Conservation (phyloP, 768 basidiomycete species). For the Kwoniella botswanensis region DNA sequence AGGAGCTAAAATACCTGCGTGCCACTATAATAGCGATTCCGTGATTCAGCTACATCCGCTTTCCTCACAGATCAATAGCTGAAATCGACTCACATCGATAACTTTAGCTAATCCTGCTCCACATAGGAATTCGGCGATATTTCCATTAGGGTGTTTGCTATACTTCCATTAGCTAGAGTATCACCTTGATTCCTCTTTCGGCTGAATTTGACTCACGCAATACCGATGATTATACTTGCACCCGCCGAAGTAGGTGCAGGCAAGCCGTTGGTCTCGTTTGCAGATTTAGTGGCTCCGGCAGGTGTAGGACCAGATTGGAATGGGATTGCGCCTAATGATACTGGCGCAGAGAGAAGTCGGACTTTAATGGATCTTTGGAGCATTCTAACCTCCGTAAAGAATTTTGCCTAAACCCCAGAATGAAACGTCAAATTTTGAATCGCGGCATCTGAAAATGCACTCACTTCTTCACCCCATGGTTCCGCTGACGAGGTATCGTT, state of each 20-base stretch:
- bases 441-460: conserved; percentile 32
- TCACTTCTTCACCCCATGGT: conserved; percentile 85
- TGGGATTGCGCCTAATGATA: conserved; percentile 78
- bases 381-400: conserved; percentile 75
- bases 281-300: conserved; percentile 65
- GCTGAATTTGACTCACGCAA: no score
- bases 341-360: conserved; percentile 57
- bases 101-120: conserved; percentile 84
- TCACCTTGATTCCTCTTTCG: no score
- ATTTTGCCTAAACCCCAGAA: conserved; percentile 70
- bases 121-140: conserved; percentile 88
- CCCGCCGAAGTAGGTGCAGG: conserved; percentile 64
- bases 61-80: neutral
- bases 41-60: neutral
- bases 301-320: conserved; percentile 80
- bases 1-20: conserved; percentile 88
- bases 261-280: conserved; percentile 50
- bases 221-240: conserved; percentile 87
- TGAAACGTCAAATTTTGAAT: neutral
- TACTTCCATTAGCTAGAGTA: neutral
- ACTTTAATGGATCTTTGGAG: conserved; percentile 57
- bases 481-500: conserved; percentile 62
- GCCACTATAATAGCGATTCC: conserved; percentile 65
- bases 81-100: conserved; percentile 65
- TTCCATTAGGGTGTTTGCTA: conserved; percentile 83